These are phyloP conservation scores for Porpolomopsis calyptriformis DNA, from an alignment of 768 basidiomycete species.

Conservation along the genomic window DNA sequence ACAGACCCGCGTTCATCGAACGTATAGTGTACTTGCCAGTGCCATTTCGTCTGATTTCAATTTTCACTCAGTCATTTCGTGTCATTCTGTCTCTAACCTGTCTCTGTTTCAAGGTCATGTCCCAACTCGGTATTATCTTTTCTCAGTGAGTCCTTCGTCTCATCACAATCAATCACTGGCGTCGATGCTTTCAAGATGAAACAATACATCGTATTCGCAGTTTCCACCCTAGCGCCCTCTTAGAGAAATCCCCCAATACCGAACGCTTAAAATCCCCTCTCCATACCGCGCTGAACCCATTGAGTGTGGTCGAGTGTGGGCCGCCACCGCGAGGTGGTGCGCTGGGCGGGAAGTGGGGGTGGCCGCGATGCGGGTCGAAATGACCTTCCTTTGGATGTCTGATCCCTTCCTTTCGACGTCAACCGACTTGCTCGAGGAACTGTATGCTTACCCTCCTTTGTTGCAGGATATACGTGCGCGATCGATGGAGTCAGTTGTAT, in stretches of 20 bases:
- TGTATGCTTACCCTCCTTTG: neutral
- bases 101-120: neutral
- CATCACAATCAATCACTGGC: neutral
- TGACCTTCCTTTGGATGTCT: constrained; percentile 89
- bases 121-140: neutral
- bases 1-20: constrained; percentile 51
- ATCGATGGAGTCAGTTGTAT: neutral
- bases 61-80: constrained; percentile 8
- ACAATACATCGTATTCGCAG: constrained; percentile 68
- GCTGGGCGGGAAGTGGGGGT: constrained; percentile 66
- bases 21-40: constrained; percentile 80
- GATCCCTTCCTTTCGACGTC: constrained; percentile 27
- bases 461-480: no score
- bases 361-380: constrained; percentile 55
- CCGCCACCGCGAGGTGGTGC: constrained; percentile 44
- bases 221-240: constrained; percentile 73
- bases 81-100: constrained; percentile 6
- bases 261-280: constrained; percentile 69
- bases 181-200: constrained; percentile 35
- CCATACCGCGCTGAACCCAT: constrained; percentile 57
- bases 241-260: constrained; percentile 64
- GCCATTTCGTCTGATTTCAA: constrained; percentile 66
- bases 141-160: neutral
- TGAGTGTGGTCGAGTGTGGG: constrained; percentile 49
- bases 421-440: neutral